These are phyloP conservation scores for Lichtheimia ornata DNA, from an alignment of 371 early-diverging fungal species.

Conservation along the genomic window DNA sequence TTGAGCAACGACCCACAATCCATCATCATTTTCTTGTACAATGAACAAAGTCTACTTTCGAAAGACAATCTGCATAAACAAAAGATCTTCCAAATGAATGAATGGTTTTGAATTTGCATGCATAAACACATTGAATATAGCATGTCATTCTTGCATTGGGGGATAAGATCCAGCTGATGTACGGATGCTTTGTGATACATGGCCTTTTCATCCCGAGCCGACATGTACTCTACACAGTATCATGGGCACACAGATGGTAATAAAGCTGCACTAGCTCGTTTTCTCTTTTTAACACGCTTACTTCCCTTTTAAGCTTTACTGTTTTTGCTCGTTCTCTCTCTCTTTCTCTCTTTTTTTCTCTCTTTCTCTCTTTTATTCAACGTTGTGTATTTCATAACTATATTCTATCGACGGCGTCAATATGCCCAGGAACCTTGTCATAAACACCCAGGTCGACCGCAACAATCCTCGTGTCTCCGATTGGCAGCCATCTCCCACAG, in stretches of 20 bases:
- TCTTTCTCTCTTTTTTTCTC: neutral
- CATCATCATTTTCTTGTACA: too few relatives aligned
- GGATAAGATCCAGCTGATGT: too few relatives aligned
- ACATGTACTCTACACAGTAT: too few relatives aligned
- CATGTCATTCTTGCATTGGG: too few relatives aligned
- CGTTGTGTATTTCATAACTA: neutral
- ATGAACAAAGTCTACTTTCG: too few relatives aligned
- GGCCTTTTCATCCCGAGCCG: too few relatives aligned
- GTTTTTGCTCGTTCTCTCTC: neutral
- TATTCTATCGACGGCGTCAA: slow-evolving; percentile 4
- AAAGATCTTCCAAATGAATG: too few relatives aligned
- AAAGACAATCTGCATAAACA: too few relatives aligned
- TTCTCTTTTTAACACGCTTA: neutral
- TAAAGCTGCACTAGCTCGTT: slow-evolving; percentile 5
- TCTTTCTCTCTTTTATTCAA: neutral
- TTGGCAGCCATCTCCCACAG: slow-evolving; percentile 22
- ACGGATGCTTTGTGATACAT: too few relatives aligned
- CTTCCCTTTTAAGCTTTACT: neutral
- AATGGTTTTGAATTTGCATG: too few relatives aligned
- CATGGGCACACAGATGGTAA: neutral
- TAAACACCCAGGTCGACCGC: slow-evolving; percentile 28
- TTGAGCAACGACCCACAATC: too few relatives aligned
- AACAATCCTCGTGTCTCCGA: slow-evolving; percentile 12
- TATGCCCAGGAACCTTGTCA: slow-evolving; percentile 24
- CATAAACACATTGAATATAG: too few relatives aligned